phyloP scores from a whole-genome alignment of 306 rosid genomes.

The Oxytropis ochrocephala region DNA sequence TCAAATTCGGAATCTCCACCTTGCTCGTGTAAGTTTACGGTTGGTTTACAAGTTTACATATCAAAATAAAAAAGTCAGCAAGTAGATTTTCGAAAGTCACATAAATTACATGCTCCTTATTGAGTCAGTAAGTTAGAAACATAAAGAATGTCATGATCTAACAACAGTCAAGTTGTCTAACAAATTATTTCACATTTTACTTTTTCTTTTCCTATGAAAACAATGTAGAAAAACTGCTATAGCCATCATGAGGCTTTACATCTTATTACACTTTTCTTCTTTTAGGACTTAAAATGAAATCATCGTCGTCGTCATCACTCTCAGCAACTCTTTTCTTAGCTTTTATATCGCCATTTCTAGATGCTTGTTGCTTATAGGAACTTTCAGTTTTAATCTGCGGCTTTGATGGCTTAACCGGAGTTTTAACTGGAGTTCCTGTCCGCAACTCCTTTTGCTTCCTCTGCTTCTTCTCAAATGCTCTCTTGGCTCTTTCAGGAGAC shows the following conservation, averaged over 20 bases:
- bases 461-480: conserved; percentile 76
- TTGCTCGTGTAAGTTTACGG: too few species aligned
- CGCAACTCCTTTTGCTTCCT: conserved; percentile 78
- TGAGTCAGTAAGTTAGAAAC: conserved; percentile 23
- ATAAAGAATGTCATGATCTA: conserved; percentile 41
- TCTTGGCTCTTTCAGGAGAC: conserved; percentile 71
- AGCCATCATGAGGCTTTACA: conserved; percentile 8
- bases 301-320: conserved; percentile 36
- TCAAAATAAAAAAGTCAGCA: too few species aligned
- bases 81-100: neutral
- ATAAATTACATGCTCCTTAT: conserved; percentile 15
- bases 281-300: conserved; percentile 51
- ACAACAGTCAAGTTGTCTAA: conserved; percentile 29
- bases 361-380: conserved; percentile 51
- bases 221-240: conserved; percentile 1
- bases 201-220: neutral
- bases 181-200: neutral
- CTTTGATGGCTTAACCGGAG: conserved; percentile 62
- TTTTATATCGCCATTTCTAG: conserved; percentile 56
- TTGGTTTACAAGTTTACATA: too few species aligned
- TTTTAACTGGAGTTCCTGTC: conserved; percentile 70
- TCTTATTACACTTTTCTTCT: conserved; percentile 55
- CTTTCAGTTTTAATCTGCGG: conserved; percentile 48
- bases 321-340: conserved; percentile 56
- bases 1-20: too few species aligned